Base-by-base conservation (phyloP, 148 eudicot species). In the Selenicereus undatus region DNA sequence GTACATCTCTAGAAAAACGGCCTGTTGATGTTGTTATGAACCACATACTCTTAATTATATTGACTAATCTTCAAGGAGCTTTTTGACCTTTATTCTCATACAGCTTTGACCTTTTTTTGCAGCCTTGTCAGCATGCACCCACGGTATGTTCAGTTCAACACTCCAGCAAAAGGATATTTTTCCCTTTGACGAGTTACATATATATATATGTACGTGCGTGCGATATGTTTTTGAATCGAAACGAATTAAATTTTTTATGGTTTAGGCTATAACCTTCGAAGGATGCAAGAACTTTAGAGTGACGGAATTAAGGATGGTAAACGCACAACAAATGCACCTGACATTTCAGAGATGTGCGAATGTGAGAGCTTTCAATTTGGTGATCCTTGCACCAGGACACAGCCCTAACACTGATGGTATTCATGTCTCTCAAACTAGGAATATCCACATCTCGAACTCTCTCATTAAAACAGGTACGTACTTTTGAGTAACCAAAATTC, bases 331-430 rank as follows among this genome's bases (percentile, higher is more conserved):
- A 87, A 92, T 93, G 90, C 99, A 95, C 70, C 52, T 95, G 32
- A 73, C 73, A 2, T 89, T 95, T 72, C 83, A 89, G 48, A 83
- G 88, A 66, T 89, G 93, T 75, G 74, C 45, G 12, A 81, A 81
- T 76, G 94, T 95, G 11, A 81, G 83, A 75, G 97, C 91, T 82
- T 87, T 88, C 30, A 79, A 90, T 84, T 84, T 95, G 74, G 60
- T 50, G 30, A 78, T 95, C 4, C 42, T 65, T 62, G 89, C 98
- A 35, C 97, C 94, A 0, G 89, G 71, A 58, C 42, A 74, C 0
- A 95, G 98, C 82, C 98, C 98, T 30, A 95, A 95, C 74, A 95
- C 98, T 0, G 98, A 95, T 78, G 98, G 97, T 50, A 91, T 95
- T 78, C 98, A 95, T 83, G 76, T 95, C 68, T 88, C 96, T 0